These are phyloP conservation scores for Nannizziopsis barbatae DNA, from an alignment of 2,329 filamentous ascomycete species.

Conservation along the genomic window DNA sequence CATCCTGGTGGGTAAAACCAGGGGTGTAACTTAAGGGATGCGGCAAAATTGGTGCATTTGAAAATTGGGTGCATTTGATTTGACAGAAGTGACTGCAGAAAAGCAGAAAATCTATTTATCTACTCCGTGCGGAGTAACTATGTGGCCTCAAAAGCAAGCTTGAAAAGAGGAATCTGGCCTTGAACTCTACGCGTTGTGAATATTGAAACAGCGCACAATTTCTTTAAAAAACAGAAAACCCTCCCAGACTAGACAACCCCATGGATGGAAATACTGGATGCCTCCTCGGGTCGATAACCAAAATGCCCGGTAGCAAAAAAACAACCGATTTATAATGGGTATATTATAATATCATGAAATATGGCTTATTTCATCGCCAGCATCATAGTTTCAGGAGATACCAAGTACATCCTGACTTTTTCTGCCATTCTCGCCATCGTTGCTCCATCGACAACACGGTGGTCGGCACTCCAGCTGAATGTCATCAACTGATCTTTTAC, in stretches of 20 bases:
- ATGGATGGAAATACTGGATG: not conserved
- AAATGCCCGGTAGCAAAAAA: not conserved
- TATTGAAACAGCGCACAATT: not conserved
- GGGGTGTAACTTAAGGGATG: too few species aligned
- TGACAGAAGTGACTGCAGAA: too few species aligned
- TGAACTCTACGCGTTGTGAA: not conserved
- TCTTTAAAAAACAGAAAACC: not conserved
- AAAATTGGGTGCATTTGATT: too few species aligned
- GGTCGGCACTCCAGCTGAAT: slow-evolving; percentile 94
- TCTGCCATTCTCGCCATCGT: slow-evolving; percentile 88
- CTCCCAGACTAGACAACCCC: not conserved
- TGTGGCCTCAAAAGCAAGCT: not conserved
- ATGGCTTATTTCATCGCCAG: slow-evolving; percentile 57
- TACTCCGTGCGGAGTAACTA: too few species aligned
- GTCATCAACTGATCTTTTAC: slow-evolving; percentile 70
- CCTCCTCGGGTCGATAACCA: not conserved
- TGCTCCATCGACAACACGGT: slow-evolving; percentile 85
- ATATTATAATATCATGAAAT: not conserved
- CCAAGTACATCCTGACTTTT: slow-evolving; percentile 63
- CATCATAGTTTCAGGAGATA: slow-evolving; percentile 79
- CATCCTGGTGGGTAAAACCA: too few species aligned
- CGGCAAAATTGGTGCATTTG: too few species aligned
- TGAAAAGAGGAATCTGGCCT: not conserved
- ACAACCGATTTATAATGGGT: not conserved
- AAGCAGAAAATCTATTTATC: not conserved